Percentiles rank a stretch among this genome's conserved stretches.
Evolutionary conservation across 2,329 filamentous ascomycete species (phyloP).

Genomic region (Sphaerostilbella broomeana): DNA sequence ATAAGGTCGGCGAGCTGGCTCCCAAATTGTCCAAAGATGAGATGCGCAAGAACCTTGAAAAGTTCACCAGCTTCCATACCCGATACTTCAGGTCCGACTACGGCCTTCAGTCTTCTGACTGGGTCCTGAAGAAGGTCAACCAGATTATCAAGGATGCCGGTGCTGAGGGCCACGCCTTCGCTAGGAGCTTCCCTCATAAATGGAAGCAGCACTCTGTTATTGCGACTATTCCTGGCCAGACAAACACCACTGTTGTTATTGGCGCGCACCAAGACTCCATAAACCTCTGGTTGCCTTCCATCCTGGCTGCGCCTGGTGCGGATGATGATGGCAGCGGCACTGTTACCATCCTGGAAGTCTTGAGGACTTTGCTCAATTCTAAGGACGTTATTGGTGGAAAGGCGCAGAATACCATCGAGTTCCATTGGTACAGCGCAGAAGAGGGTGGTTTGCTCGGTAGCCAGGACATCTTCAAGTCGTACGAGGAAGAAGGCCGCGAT

Average conservation of each 20-base stretch:
- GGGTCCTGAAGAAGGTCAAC: slow-evolving; percentile 72
- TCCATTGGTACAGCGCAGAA: slow-evolving; percentile 93
- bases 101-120: slow-evolving; percentile 78
- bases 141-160: slow-evolving; percentile 64
- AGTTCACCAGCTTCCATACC: slow-evolving; percentile 72
- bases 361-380: slow-evolving; percentile 73
- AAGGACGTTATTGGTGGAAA: slow-evolving; percentile 63
- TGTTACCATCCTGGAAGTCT: slow-evolving; percentile 88
- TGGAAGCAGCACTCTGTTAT: slow-evolving; percentile 93
- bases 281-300: slow-evolving; percentile 80
- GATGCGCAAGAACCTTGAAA: slow-evolving; percentile 72
- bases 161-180: slow-evolving; percentile 61
- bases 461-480: slow-evolving; percentile 80
- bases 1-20: slow-evolving; percentile 61
- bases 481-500: slow-evolving; percentile 64
- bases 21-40: slow-evolving; percentile 64
- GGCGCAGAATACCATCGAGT: slow-evolving; percentile 81
- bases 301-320: slow-evolving; percentile 83
- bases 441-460: slow-evolving; percentile 82
- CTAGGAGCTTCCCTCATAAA: slow-evolving; percentile 67
- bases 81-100: slow-evolving; percentile 74
- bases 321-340: slow-evolving; percentile 92
- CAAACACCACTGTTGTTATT: slow-evolving; percentile 77
- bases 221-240: slow-evolving; percentile 80
- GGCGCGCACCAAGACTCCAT: slow-evolving; percentile 94